Percentiles rank a stretch among this genome's conserved stretches.
These are phyloP conservation scores for Plectosphaerella plurivora DNA, from an alignment of 2,329 filamentous ascomycete species.

Conservation along the genomic window DNA sequence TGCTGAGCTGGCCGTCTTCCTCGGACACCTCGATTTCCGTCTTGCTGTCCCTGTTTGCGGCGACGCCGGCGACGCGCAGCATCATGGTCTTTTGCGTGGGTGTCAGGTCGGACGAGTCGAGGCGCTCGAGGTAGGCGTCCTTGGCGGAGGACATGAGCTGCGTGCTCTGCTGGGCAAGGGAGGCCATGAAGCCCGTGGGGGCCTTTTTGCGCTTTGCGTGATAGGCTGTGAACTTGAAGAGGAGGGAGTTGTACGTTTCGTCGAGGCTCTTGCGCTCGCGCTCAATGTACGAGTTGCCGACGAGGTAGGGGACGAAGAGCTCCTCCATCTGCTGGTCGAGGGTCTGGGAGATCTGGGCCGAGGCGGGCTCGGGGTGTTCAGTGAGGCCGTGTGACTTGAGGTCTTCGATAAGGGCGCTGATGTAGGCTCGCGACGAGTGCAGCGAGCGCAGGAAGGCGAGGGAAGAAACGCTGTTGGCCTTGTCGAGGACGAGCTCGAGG, in stretches of 20 bases:
- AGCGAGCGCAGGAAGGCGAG: conserved; percentile 86
- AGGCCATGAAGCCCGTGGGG: conserved; percentile 87
- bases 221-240: conserved; percentile 97
- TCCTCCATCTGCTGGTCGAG: conserved; percentile 73
- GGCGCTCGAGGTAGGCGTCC: conserved; percentile 83
- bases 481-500: conserved; percentile 91
- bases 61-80: conserved; percentile 80
- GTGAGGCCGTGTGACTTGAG: conserved; percentile 91
- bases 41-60: conserved; percentile 69
- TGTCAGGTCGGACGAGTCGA: conserved; percentile 86
- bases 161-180: conserved; percentile 82
- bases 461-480: conserved; percentile 86
- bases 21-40: conserved; percentile 89
- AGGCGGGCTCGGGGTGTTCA: conserved; percentile 88
- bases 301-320: conserved; percentile 66
- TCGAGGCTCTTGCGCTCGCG: conserved; percentile 66
- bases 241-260: conserved; percentile 80
- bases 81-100: conserved; percentile 87
- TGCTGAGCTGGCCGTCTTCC: conserved; percentile 77
- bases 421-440: conserved; percentile 86
- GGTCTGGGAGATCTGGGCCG: conserved; percentile 76
- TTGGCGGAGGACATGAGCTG: conserved; percentile 84
- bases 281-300: conserved; percentile 67
- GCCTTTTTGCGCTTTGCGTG: conserved; percentile 85
- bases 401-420: conserved; percentile 83